These are phyloP conservation scores for Citropsis articulata DNA, from an alignment of 345 rosid genomes.

Conservation along the genomic window DNA sequence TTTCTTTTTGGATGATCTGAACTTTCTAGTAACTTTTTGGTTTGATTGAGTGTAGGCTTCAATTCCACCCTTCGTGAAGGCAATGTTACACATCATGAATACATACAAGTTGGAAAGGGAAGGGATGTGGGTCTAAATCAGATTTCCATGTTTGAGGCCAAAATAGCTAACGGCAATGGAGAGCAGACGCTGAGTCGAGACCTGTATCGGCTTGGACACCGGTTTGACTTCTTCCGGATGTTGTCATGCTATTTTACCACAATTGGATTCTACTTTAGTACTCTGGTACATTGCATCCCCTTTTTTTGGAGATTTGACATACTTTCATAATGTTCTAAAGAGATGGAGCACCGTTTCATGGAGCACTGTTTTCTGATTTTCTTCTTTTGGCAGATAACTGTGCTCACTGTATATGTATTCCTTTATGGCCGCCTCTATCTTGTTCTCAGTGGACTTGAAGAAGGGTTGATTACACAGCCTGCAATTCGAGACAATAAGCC, in stretches of 20 bases:
- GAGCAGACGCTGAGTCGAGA: slow-evolving; percentile 98
- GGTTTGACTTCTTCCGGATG: slow-evolving; percentile 98
- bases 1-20: slow-evolving; percentile 3
- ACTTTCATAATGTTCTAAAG: background rate
- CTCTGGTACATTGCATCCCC: slow-evolving; percentile 50
- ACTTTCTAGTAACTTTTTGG: slow-evolving; percentile 4
- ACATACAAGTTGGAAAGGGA: slow-evolving; percentile 99
- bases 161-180: slow-evolving; percentile 98
- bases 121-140: slow-evolving; percentile 99
- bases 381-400: slow-evolving; percentile 71
- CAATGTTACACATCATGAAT: slow-evolving; percentile 98
- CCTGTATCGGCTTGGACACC: slow-evolving; percentile 95
- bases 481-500: slow-evolving; percentile 91
- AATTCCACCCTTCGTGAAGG: slow-evolving; percentile 99
- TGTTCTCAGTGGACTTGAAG: slow-evolving; percentile 93
- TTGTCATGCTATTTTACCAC: slow-evolving; percentile 97
- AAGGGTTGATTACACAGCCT: slow-evolving; percentile 61
- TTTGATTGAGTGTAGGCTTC: slow-evolving; percentile 56
- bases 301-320: background rate
- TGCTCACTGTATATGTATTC: slow-evolving; percentile 93
- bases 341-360: slow-evolving; percentile 1
- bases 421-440: slow-evolving; percentile 99
- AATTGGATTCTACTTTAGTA: slow-evolving; percentile 95
- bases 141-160: slow-evolving; percentile 99
- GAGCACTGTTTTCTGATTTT: slow-evolving; percentile 17